A percentile compares a stretch with the other conserved stretches of the same genome.
These are phyloP conservation scores for Fusarium staphyleae DNA, from an alignment of 2,329 filamentous ascomycete species.

Conservation along the genomic window DNA sequence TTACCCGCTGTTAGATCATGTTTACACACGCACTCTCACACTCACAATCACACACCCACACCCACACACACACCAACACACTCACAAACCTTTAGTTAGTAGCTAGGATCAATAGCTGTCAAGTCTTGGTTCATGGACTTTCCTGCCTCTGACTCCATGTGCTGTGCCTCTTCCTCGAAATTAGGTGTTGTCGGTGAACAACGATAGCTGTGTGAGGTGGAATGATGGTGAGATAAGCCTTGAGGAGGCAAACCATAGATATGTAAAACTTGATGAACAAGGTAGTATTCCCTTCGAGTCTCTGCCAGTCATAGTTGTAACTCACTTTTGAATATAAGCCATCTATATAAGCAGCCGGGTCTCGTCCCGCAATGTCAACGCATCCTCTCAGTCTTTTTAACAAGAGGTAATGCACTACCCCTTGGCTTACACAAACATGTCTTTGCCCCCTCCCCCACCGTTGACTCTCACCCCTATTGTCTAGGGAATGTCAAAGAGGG, in stretches of 20 bases:
- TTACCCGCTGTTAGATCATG: conserved; percentile 42
- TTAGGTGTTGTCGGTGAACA: too few relatives aligned
- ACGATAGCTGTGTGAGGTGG: neutral
- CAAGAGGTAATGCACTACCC: conserved; percentile 28
- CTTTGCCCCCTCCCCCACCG: conserved; percentile 10
- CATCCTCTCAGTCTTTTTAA: conserved; percentile 16
- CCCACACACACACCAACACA: too few relatives aligned
- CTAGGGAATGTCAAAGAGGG: conserved; percentile 86
- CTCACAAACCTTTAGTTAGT: conserved; percentile 39
- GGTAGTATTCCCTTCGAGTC: neutral
- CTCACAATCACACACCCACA: too few relatives aligned
- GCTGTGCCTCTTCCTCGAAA: neutral
- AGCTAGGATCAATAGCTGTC: conserved; percentile 39
- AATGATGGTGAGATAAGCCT: neutral
- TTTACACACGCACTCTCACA: conserved; percentile 10
- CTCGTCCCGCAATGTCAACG: conserved; percentile 3
- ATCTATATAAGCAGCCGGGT: conserved; percentile 5
- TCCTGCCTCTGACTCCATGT: neutral
- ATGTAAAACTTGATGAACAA: too few relatives aligned
- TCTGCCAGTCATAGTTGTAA: conserved; percentile 4
- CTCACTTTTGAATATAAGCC: conserved; percentile 16
- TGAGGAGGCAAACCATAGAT: too few relatives aligned
- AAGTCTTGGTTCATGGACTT: conserved; percentile 34
- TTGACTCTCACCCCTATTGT: conserved; percentile 8
- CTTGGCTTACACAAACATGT: neutral